Evolutionary conservation across 2,329 filamentous ascomycete species (phyloP).

Genomic region (Proliferodiscus dingleyae): DNA sequence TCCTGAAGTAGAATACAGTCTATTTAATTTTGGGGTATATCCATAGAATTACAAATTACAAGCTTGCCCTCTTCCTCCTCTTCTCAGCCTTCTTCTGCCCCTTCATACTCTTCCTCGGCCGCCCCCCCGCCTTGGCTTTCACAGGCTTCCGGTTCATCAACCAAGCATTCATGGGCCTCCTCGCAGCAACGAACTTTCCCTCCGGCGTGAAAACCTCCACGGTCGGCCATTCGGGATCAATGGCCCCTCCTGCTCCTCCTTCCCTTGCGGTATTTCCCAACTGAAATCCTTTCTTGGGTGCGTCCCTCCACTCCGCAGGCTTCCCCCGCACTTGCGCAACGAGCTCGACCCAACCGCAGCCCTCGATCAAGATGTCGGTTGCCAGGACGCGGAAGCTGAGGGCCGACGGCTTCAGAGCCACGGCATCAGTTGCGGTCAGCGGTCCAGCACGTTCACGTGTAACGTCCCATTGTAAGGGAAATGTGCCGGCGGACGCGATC

Average conservation of each 20-base stretch:
- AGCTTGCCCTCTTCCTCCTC: conserved; percentile 8
- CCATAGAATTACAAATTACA: conserved; percentile 6
- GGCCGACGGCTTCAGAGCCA: conserved; percentile 57
- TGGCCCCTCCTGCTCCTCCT: background rate
- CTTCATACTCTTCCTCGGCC: conserved; percentile 69
- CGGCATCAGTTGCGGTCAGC: conserved; percentile 58
- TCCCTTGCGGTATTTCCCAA: no score
- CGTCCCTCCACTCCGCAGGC: no score
- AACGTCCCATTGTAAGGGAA: conserved; percentile 74
- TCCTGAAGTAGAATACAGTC: background rate
- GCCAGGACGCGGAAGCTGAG: conserved; percentile 78
- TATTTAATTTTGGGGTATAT: background rate
- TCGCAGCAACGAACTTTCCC: conserved; percentile 68
- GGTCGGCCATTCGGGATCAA: conserved; percentile 48
- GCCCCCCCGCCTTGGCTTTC: conserved; percentile 44
- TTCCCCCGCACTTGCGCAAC: conserved; percentile 70
- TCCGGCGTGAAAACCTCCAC: conserved; percentile 83
- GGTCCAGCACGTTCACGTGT: conserved; percentile 75
- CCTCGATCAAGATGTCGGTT: conserved; percentile 83
- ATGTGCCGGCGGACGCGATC: conserved; percentile 68
- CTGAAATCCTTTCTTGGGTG: no score
- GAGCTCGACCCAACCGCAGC: conserved; percentile 89
- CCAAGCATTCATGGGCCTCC: conserved; percentile 69
- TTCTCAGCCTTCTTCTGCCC: conserved; percentile 46
- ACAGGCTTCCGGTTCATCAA: conserved; percentile 50